These are phyloP conservation scores for Cicer pinnatifidum DNA, from an alignment of 306 rosid genomes.

Conservation along the genomic window DNA sequence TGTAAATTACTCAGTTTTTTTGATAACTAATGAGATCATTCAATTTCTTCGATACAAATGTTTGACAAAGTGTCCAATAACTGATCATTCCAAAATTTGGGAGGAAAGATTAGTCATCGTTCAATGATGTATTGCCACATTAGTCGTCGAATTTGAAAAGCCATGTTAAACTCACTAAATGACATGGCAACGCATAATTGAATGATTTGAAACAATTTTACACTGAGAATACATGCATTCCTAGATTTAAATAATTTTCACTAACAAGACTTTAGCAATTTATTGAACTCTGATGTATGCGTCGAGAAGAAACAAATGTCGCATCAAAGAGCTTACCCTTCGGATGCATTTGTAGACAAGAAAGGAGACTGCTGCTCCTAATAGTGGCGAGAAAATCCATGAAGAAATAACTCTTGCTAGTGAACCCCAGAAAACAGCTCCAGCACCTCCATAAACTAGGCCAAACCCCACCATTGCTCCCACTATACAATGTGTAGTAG, in stretches of 20 bases:
- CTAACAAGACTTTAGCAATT: background rate
- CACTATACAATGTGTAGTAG: conserved; percentile 96
- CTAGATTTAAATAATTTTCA: background rate
- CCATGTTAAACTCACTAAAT: background rate
- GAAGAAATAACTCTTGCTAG: conserved; percentile 89
- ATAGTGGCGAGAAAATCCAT: conserved; percentile 86
- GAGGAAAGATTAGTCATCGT: too few species aligned
- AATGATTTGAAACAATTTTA: background rate
- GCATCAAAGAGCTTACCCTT: conserved; percentile 67
- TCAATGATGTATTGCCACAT: too few species aligned
- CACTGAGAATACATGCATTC: too few species aligned
- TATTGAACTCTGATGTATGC: too few species aligned
- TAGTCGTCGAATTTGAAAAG: too few species aligned
- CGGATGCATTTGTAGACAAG: conserved; percentile 94
- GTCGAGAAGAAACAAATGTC: background rate
- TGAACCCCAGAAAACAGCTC: conserved; percentile 97
- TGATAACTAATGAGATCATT: too few species aligned
- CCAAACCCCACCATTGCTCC: conserved; percentile 99
- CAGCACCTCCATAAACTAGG: conserved; percentile 80
- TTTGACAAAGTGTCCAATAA: too few species aligned
- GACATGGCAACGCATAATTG: background rate
- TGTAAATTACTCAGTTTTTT: too few species aligned
- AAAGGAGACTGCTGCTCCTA: conserved; percentile 91
- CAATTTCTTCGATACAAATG: too few species aligned
- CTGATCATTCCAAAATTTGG: too few species aligned